Base-by-base conservation (phyloP, 169 alveolate genomes). In the Besnoitia besnoiti region DNA sequence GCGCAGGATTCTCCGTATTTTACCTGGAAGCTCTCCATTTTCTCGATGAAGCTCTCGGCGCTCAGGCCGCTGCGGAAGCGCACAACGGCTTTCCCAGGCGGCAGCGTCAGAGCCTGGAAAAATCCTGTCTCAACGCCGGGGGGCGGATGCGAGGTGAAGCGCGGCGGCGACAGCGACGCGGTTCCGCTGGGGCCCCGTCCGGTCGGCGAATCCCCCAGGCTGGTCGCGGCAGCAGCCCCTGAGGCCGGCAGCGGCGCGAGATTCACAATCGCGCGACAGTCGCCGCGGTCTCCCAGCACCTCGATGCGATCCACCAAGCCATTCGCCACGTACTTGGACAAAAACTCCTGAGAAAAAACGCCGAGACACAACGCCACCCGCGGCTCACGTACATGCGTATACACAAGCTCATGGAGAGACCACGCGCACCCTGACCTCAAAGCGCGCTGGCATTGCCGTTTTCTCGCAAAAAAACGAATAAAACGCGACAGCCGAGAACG, bases 11-110 rank as follows among this genome's bases (percentile, higher is more conserved):
- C n/a, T n/a, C n/a, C n/a, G n/a, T n/a, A 10, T 10, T 35, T 19
- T 47, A 90, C 93, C 55, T 90, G 93, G 67, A 90, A 90, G 30
- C 59, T 87, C 42, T 90, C 93, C 93, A 90, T 90, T 39, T 90
- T 90, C 59, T 90, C 93, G 19, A 90, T 90, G 85, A 90, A 90
- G 46, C 90, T 90, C 24, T 90, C 93, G 85, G 93, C 90, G n/a
- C 90, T 61, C 42, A 90, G 89, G 46, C 93, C 93, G 37, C 90
- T 90, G 76, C 62, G 85, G 90, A 90, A 90, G 67, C 93, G 73
- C 46, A 90, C 93, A 51, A 90, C 84, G 62, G 77, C 89, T 59
- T 80, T 77, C 73, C 14, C 39, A 8, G 93, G 73, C 14, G 61
- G 90, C 90, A 47, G 93, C 85, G 77, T 76, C 49, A 79, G 67